These are phyloP conservation scores for Trichosporon sp. DNA, from an alignment of 1,284 basidiomycete species.

Conservation along the genomic window DNA sequence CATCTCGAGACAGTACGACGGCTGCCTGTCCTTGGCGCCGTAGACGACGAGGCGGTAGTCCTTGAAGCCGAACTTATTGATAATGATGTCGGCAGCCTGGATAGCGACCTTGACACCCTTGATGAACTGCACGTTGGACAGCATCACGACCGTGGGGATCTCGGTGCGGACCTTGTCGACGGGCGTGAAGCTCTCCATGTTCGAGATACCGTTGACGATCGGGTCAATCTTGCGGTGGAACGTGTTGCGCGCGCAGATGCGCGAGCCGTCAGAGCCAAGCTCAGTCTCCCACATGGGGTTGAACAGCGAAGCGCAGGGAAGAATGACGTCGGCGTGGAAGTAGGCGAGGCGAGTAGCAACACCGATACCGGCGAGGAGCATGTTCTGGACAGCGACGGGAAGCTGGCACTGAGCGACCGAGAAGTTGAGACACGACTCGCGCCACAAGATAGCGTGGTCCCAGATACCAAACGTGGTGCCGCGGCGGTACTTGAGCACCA, in stretches of 20 bases:
- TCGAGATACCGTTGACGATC: constrained; percentile 15
- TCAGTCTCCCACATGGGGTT: constrained; percentile 16
- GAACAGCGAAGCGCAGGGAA: constrained; percentile 14
- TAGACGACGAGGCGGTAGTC: constrained; percentile 17
- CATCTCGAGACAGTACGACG: constrained; percentile 15
- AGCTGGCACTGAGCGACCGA: constrained; percentile 13
- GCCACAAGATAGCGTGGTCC: constrained; percentile 16
- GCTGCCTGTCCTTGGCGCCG: constrained; percentile 16
- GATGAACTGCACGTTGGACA: constrained; percentile 17
- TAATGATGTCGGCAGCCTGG: constrained; percentile 17
- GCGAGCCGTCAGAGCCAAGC: constrained; percentile 10
- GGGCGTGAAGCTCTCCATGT: constrained; percentile 15
- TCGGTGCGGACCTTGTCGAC: constrained; percentile 12
- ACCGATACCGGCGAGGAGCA: constrained; percentile 11
- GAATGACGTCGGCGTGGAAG: constrained; percentile 14
- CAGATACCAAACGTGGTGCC: constrained; percentile 14
- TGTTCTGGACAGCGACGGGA: constrained; percentile 9
- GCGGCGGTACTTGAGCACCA: constrained; percentile 15
- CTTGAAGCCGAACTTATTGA: constrained; percentile 16
- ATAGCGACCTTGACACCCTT: constrained; percentile 18
- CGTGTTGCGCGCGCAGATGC: constrained; percentile 8
- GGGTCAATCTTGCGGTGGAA: constrained; percentile 17
- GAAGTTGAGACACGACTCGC: constrained; percentile 14
- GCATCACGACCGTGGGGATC: constrained; percentile 14
- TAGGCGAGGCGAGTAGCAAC: constrained; percentile 12